Conservation (phyloP, 495 filamentous ascomycete species). For the Podospora bellae-mahoneyi region DNA sequence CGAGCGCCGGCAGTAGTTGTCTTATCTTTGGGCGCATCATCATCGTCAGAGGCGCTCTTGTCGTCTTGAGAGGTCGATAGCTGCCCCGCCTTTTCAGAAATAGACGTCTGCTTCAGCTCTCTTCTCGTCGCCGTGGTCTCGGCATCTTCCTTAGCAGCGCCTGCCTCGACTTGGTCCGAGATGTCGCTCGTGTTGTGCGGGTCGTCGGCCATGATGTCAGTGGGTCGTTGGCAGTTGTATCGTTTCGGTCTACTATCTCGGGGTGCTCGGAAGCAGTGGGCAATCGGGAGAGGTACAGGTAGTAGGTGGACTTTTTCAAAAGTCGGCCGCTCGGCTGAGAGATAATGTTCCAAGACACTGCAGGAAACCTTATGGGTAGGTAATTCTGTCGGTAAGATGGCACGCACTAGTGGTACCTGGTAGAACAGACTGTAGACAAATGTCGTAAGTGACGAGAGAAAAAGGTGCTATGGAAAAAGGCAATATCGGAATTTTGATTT, state of each 20-base stretch:
- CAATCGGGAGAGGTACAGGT: not conserved
- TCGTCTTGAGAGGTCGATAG: constrained; percentile 20
- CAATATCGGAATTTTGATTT: constrained; percentile 13
- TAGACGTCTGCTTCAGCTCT: constrained; percentile 52
- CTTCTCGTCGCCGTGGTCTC: constrained; percentile 54
- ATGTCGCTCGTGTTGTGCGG: constrained; percentile 35
- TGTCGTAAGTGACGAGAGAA: not conserved
- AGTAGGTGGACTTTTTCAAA: not conserved
- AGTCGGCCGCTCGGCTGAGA: not conserved
- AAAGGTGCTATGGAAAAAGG: not conserved
- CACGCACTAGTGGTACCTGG: not conserved
- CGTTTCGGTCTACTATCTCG: constrained; percentile 5
- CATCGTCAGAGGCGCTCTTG: constrained; percentile 27
- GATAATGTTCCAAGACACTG: not conserved
- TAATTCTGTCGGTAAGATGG: not conserved
- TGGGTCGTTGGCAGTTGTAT: constrained; percentile 7
- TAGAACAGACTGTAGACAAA: not conserved
- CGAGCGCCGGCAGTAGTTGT: constrained; percentile 1
- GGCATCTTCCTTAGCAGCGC: constrained; percentile 44
- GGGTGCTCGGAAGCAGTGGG: not conserved
- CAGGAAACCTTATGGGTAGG: not conserved
- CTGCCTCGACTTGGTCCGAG: constrained; percentile 28
- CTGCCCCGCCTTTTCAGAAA: constrained; percentile 46
- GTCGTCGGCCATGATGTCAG: constrained; percentile 40
- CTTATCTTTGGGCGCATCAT: constrained; percentile 25